Evolutionary conservation across 768 basidiomycete species (phyloP).

Genomic region (Macrocybe gigantea): DNA sequence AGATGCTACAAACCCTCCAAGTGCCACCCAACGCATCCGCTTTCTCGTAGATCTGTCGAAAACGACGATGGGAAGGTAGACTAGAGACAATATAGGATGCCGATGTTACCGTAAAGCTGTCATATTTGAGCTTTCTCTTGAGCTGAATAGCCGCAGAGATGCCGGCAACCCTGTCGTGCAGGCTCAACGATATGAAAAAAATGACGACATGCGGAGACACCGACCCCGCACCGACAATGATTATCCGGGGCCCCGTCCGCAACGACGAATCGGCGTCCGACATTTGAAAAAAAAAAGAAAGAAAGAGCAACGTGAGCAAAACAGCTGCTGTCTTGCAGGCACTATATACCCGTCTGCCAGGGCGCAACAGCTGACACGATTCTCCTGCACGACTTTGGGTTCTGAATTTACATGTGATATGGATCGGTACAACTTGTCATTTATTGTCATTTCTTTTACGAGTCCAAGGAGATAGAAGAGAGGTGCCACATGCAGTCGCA

Average conservation of each 20-base stretch:
- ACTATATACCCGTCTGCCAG: too few species aligned
- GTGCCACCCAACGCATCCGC: slow-evolving; percentile 45
- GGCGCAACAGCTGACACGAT: too few species aligned
- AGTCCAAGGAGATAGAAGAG: too few species aligned
- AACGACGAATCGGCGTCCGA: slow-evolving; percentile 4
- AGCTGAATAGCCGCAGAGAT: slow-evolving; percentile 43
- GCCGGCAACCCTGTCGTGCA: slow-evolving; percentile 32
- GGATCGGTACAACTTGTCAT: too few species aligned
- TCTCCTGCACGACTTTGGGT: too few species aligned
- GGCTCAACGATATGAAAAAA: background rate
- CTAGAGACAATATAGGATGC: background rate
- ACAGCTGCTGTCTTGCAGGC: too few species aligned
- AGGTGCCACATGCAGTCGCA: background rate
- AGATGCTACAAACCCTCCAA: slow-evolving; percentile 41
- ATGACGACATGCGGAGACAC: slow-evolving; percentile 3
- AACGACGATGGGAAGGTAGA: background rate
- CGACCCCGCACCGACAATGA: slow-evolving; percentile 49
- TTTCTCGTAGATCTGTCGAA: slow-evolving; percentile 45
- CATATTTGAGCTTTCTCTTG: slow-evolving; percentile 34
- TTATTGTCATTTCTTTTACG: too few species aligned
- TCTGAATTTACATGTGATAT: too few species aligned
- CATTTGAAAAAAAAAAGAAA: background rate
- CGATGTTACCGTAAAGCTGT: slow-evolving; percentile 41
- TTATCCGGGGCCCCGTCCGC: slow-evolving; percentile 27
- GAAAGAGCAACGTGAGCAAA: too few species aligned